Conservation (phyloP, 495 filamentous ascomycete genomes). For the Xylaria sp. region DNA sequence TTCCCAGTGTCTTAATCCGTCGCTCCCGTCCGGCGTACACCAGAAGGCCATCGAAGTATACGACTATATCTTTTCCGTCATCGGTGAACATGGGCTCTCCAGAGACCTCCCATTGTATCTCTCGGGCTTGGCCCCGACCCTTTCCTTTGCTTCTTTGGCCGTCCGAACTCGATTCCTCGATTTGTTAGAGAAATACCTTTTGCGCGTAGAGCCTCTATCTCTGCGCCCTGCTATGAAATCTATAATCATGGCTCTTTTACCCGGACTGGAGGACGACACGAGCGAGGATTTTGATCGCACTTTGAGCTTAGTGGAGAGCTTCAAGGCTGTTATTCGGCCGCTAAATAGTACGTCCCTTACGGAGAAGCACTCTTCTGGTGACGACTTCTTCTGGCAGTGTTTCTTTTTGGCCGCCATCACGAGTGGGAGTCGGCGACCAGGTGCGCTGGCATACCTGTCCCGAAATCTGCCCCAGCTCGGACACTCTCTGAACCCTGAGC, state of each 20-base stretch:
- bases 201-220: slow-evolving; percentile 69
- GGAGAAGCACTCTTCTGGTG: slow-evolving; percentile 64
- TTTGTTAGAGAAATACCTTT: slow-evolving; percentile 80
- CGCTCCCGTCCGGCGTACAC: slow-evolving; percentile 95
- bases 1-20: slow-evolving; percentile 93
- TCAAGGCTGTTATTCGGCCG: slow-evolving; percentile 71
- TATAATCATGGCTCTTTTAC: slow-evolving; percentile 82
- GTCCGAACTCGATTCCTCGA: slow-evolving; percentile 84
- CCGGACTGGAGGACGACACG: slow-evolving; percentile 93
- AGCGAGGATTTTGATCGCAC: slow-evolving; percentile 96
- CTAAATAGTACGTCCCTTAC: slow-evolving; percentile 54
- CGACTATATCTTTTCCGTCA: slow-evolving; percentile 79
- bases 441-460: slow-evolving; percentile 83
- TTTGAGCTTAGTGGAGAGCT: slow-evolving; percentile 74
- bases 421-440: slow-evolving; percentile 79
- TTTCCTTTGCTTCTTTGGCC: slow-evolving; percentile 92
- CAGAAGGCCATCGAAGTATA: slow-evolving; percentile 97
- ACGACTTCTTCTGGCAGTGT: slow-evolving; percentile 98
- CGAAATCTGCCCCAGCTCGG: slow-evolving; percentile 80
- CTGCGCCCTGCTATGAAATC: slow-evolving; percentile 89
- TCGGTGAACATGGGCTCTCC: slow-evolving; percentile 77
- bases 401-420: slow-evolving; percentile 94
- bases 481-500: slow-evolving; percentile 42
- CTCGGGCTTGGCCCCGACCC: slow-evolving; percentile 83
- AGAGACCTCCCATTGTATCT: slow-evolving; percentile 85